Base-by-base conservation (phyloP, 1,139 yeast species). In the Hyphopichia buzzinii region DNA sequence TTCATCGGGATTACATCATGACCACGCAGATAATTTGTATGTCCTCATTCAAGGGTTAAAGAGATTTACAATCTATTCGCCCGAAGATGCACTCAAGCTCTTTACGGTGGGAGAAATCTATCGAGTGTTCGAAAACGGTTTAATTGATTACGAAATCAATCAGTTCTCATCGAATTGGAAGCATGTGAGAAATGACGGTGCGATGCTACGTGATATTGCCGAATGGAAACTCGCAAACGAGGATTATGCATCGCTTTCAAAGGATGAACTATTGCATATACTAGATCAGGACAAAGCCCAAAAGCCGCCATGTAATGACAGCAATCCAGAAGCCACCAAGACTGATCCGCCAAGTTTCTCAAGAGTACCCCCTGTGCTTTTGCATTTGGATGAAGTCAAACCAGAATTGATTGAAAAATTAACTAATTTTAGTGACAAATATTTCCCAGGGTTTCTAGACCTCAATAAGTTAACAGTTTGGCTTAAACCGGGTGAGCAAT, bases 1-100 rank as follows among this genome's bases (percentile, higher is more conserved):
- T 0, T 81, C 88, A 0, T 80, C 89, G 0, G 92, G 92, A 0
- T 59, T 84, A n/a, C 92, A 84, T 48, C 92, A 84, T 52, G 92
- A 84, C 52, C 89, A 83, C 55, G 85, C 90, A 1, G 89, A 83
- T 51, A 84, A 84, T 49, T 59, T 83, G 28, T 84, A 84, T 52
- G 62, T 83, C 2, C 71, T 84, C 2, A 52, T 79, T 1, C 60
- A 70, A 21, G 92, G 90, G 0, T 51, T 53, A n/a, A 84, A 84
- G 49, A 54, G 88, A 41, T 83, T 84, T 52, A 81, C 89, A 0
- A 46, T 84, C 3, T 81, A 70, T 49, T 65, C 82, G 7, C 90
- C 92, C 1, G 61, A 63, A 17, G 84, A 77, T 48, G 86, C 84
- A 0, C 54, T 56, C 4, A 70, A 70, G 39, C 58, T 84, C 50